These are phyloP conservation scores for Anisodus acutangulus DNA, from an alignment of 257 asterid genomes.

Conservation along the genomic window DNA sequence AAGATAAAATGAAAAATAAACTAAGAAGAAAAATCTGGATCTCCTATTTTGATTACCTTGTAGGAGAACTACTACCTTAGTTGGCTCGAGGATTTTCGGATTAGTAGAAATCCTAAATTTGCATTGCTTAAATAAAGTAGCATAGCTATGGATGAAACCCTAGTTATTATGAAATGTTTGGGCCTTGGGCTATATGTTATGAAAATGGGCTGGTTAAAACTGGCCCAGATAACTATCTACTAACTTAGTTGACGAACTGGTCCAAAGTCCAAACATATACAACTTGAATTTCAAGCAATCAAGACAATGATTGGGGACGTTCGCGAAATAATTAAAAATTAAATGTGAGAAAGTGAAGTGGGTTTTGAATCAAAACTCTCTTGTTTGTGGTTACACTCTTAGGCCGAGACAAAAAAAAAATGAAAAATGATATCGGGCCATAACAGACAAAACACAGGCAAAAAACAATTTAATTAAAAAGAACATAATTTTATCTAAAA, in stretches of 20 bases:
- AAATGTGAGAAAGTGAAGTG: too few relatives aligned
- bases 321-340: too few relatives aligned
- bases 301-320: too few relatives aligned
- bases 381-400: too few relatives aligned
- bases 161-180: background rate
- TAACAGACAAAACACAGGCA: too few relatives aligned
- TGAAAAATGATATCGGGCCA: too few relatives aligned
- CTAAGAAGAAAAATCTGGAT: background rate
- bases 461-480: too few relatives aligned
- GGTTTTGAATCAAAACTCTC: too few relatives aligned
- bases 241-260: background rate
- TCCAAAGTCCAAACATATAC: background rate
- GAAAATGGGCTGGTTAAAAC: background rate
- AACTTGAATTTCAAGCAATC: too few relatives aligned
- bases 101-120: too few relatives aligned
- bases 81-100: background rate
- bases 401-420: too few relatives aligned
- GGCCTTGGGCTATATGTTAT: conserved; percentile 11
- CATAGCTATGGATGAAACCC: conserved; percentile 9
- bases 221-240: background rate
- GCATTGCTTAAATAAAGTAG: background rate
- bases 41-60: background rate
- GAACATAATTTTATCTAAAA: too few relatives aligned
- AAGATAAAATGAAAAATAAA: background rate
- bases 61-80: background rate